Conservation (phyloP, 1,139 yeast species). For the Candida pseudoviswanathii region DNA sequence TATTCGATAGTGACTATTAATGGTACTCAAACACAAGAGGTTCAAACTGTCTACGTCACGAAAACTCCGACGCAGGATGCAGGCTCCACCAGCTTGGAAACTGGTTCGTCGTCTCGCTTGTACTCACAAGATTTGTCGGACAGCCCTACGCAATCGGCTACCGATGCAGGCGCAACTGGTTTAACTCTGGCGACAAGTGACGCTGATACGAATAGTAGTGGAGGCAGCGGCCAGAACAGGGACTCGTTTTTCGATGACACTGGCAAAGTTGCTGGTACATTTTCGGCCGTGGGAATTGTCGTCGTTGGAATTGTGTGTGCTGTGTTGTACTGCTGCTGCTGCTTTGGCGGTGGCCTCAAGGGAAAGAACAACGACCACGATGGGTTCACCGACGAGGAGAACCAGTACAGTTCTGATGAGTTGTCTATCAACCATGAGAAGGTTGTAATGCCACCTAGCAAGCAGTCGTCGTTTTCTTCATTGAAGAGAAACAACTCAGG, state of each 20-base stretch:
- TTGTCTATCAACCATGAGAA: conserved; percentile 26
- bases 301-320: conserved; percentile 41
- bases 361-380: conserved; percentile 22
- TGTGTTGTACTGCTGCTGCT: conserved; percentile 42
- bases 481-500: conserved; percentile 36
- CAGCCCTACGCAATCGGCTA: conserved; percentile 6
- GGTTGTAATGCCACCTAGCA: conserved; percentile 17
- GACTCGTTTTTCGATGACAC: conserved; percentile 52
- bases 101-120: conserved; percentile 3
- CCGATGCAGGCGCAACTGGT: conserved; percentile 11
- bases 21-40: conserved; percentile 23
- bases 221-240: conserved; percentile 5
- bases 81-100: conserved; percentile 5
- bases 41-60: conserved; percentile 24
- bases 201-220: conserved; percentile 5
- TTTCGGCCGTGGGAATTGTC: conserved; percentile 67
- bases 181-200: conserved; percentile 8
- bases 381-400: conserved; percentile 43
- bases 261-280: conserved; percentile 75
- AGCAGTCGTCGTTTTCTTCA: conserved; percentile 18
- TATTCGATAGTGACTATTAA: conserved; percentile 22
- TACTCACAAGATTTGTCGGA: conserved; percentile 3
- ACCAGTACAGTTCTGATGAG: conserved; percentile 36
- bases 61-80: conserved; percentile 17
- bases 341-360: conserved; percentile 16